phyloP scores from a whole-genome alignment of 106 monocot species.

The Triglochin maritima region DNA sequence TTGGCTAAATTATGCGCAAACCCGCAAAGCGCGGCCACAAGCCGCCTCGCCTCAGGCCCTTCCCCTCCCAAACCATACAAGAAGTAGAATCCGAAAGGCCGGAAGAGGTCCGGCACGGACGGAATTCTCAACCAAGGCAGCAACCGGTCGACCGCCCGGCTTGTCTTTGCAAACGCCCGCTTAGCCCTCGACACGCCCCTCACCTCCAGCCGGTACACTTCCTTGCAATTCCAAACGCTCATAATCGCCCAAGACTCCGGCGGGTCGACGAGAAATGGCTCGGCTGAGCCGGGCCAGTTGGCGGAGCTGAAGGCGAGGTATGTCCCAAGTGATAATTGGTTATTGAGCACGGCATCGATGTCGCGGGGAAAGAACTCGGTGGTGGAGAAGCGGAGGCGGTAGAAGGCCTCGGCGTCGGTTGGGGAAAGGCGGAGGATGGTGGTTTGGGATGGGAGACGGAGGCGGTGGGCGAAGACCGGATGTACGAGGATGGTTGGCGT shows the following conservation, averaged over 20 bases:
- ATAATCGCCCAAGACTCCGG: constrained; percentile 77
- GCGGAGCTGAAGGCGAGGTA: constrained; percentile 29
- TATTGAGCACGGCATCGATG: constrained; percentile 54
- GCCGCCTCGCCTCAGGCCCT: constrained; percentile 15
- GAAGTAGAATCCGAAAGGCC: constrained; percentile 80
- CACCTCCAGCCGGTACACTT: constrained; percentile 58
- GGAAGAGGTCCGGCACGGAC: constrained; percentile 77
- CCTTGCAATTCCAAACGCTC: constrained; percentile 82
- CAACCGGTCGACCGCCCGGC: constrained; percentile 42
- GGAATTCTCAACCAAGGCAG: constrained; percentile 56
- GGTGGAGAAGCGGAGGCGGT: constrained; percentile 41
- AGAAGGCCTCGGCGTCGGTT: constrained; percentile 36
- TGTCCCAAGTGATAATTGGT: constrained; percentile 48
- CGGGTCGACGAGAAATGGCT: constrained; percentile 22
- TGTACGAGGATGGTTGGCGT: constrained; percentile 59
- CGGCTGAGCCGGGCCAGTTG: constrained; percentile 12
- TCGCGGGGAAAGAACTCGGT: constrained; percentile 77
- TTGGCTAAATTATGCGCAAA: constrained; percentile 46
- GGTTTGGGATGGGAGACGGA: constrained; percentile 11
- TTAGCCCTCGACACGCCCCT: constrained; percentile 34
- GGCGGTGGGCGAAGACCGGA: constrained; percentile 56
- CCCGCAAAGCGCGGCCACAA: constrained; percentile 26
- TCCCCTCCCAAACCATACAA: constrained; percentile 75
- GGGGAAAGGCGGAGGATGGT: constrained; percentile 25
- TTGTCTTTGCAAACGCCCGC: constrained; percentile 33